Evolutionary conservation across 2,329 filamentous ascomycete species (phyloP), one percentile per base, ranked within the genome.

Genomic region (Calonectria pseudoreteaudii): DNA sequence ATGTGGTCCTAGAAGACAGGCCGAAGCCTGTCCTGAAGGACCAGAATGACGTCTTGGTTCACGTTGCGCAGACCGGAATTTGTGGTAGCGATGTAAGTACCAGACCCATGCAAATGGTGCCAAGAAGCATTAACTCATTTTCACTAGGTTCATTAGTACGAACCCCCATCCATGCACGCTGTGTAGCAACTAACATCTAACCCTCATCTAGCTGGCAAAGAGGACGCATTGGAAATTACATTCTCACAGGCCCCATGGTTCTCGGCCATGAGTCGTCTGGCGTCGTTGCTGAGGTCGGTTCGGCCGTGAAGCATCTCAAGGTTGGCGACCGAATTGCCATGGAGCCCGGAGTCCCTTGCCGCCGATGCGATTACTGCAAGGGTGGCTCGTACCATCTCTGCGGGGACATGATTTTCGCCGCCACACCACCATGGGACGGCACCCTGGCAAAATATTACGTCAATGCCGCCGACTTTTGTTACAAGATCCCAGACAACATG

Each of bases 401-500:
- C 74, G 77, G 81, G 0, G 82, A 87, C 49, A 89, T 84, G 1
- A 79, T 86, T 8, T 90, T 90, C 71, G 88, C 88, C 10, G 88
- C 88, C 0, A 87, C 85, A 0, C 88, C 88, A 0, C 88, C 88
- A 0, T 84, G 85, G 71, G 84, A 89, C 68, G 88, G 88, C 2
- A 89, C 87, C 0, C 80, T 91, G 14, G 81, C 83, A 4, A 89
- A 87, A 73, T 90, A 87, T 79, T 90, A 87, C 78, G 83, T 83
- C 44, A 84, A 85, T 0, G 84, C 87, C 0, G 83, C 84, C 0
- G 88, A 89, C 77, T 90, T 84, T 73, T 86, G 86, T 73, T 89
- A 89, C 72, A 83, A 82, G 2, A 79, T 90, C 3, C 87, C 88
- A 0, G 80, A 82, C 0, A 81, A 85, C 68, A 84, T 90, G 81